These are phyloP conservation scores for Colletotrichum brevisporum DNA, from an alignment of 2,329 filamentous ascomycete species.

Conservation along the genomic window DNA sequence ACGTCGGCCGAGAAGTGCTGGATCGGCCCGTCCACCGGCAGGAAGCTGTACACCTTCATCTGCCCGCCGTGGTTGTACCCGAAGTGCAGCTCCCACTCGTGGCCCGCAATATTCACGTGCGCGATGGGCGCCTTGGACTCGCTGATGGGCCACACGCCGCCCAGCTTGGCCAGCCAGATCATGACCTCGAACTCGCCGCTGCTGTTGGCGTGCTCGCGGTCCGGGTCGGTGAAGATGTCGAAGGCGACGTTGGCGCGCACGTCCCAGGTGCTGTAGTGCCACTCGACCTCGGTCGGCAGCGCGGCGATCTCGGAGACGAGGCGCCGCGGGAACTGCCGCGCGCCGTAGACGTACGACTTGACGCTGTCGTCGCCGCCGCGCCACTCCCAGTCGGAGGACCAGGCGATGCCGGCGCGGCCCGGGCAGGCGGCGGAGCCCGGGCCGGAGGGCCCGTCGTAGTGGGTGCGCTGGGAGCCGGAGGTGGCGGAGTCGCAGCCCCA, in stretches of 20 bases:
- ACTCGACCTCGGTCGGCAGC: slow-evolving; percentile 53
- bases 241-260: slow-evolving; percentile 73
- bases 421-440: slow-evolving; percentile 40
- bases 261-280: slow-evolving; percentile 62
- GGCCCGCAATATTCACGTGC: slow-evolving; percentile 36
- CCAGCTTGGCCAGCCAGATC: slow-evolving; percentile 72
- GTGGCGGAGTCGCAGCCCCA: slow-evolving; percentile 55
- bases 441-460: slow-evolving; percentile 51
- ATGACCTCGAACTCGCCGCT: slow-evolving; percentile 72
- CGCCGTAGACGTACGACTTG: slow-evolving; percentile 61
- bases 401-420: slow-evolving; percentile 49
- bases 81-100: slow-evolving; percentile 67
- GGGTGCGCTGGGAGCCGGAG: slow-evolving; percentile 59
- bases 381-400: slow-evolving; percentile 60
- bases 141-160: slow-evolving; percentile 65
- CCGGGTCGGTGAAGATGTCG: slow-evolving; percentile 70
- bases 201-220: slow-evolving; percentile 48
- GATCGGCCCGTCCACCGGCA: slow-evolving; percentile 51
- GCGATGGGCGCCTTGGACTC: slow-evolving; percentile 40
- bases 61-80: slow-evolving; percentile 63
- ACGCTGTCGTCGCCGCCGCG: slow-evolving; percentile 54
- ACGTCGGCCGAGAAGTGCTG: slow-evolving; percentile 67
- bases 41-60: slow-evolving; percentile 69
- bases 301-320: slow-evolving; percentile 51
- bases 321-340: slow-evolving; percentile 49